Evolutionary conservation across 148 eudicot genomes (phyloP).

Genomic region (Rhododendron molle): DNA sequence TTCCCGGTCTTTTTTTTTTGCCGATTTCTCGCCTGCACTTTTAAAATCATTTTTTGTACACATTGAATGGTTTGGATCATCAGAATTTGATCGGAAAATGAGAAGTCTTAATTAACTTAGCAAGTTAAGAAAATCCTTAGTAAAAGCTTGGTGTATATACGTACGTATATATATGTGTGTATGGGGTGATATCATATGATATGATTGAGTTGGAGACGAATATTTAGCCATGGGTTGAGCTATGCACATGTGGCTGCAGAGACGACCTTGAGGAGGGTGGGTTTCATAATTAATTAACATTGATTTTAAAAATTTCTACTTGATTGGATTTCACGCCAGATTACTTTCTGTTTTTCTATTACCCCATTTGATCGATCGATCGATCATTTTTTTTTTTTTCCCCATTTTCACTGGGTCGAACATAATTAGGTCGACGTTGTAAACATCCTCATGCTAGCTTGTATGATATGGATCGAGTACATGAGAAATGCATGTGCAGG

Average conservation of each 20-base stretch:
- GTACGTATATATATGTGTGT: neutral
- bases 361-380: no score
- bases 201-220: conserved; percentile 14
- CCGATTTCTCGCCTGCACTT: no score
- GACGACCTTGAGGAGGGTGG: neutral
- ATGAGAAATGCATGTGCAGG: no score
- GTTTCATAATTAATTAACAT: neutral
- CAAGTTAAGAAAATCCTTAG: no score
- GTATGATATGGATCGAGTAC: neutral
- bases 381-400: neutral
- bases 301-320: neutral
- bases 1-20: no score
- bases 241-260: conserved; percentile 8
- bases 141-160: no score
- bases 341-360: conserved; percentile 5
- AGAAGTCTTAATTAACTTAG: no score
- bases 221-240: conserved; percentile 22
- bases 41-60: no score
- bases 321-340: conserved; percentile 15
- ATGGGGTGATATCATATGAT: neutral
- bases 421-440: neutral
- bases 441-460: neutral
- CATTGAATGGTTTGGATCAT: no score
- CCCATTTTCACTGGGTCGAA: neutral
- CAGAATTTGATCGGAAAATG: no score